phyloP scores from a whole-genome alignment of 2,329 filamentous ascomycete species.

The Chrysoporthe cubensis region DNA sequence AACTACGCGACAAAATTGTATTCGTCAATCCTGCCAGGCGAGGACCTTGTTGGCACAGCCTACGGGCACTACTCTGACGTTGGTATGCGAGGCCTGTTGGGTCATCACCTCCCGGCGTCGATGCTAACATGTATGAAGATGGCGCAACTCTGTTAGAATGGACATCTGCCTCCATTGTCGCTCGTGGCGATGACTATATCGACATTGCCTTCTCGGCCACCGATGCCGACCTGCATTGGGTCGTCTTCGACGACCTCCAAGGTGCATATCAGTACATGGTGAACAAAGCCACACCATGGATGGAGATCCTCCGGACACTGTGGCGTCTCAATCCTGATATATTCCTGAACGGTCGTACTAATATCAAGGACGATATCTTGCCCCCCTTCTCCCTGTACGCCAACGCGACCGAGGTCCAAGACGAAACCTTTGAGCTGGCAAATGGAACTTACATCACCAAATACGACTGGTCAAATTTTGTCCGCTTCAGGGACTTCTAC shows the following conservation, averaged over 20 bases:
- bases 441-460: conserved; percentile 57
- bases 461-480: conserved; percentile 45
- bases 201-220: conserved; percentile 51
- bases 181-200: conserved; percentile 40
- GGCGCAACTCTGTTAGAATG: conserved; percentile 51
- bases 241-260: conserved; percentile 51
- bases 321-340: conserved; percentile 53
- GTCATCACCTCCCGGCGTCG: not conserved
- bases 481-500: conserved; percentile 48
- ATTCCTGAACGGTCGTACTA: conserved; percentile 51
- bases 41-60: conserved; percentile 37
- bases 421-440: conserved; percentile 55
- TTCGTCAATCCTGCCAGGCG: conserved; percentile 34
- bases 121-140: conserved; percentile 37
- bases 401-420: conserved; percentile 52
- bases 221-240: conserved; percentile 57
- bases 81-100: conserved; percentile 28
- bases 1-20: conserved; percentile 29
- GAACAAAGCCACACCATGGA: conserved; percentile 50
- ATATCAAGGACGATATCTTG: conserved; percentile 49
- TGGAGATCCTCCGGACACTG: conserved; percentile 55
- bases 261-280: conserved; percentile 62
- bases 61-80: conserved; percentile 39
- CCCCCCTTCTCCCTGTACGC: conserved; percentile 49
- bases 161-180: conserved; percentile 49